Base-by-base conservation (phyloP, 371 early-diverging fungal genomes). In the Pancytospora philotis region DNA sequence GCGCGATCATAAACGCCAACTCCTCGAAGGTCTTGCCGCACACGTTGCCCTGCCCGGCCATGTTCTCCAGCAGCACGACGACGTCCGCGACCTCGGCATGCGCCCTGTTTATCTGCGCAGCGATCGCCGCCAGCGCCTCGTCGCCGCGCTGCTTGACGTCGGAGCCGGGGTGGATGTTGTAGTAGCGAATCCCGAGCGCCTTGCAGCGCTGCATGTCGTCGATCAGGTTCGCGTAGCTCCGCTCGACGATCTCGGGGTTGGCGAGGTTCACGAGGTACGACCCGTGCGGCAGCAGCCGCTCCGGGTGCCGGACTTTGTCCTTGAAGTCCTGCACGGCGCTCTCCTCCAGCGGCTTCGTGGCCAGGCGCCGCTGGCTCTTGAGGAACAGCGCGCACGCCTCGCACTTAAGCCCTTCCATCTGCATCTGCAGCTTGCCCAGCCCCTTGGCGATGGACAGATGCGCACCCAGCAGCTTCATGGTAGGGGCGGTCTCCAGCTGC, bases 151-250 rank as follows among this genome's bases (percentile, higher is more conserved):
- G 73, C 1, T 81, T 80, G 6, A 80, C 75, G 53, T 83, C 77
- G 31, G 83, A 83, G 10, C 85, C 85, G n/a, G 85, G 85, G 69
- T 86, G 87, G 63, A 86, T 80, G 61, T 86, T 86, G 68, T 85
- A 85, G 19, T 79, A 58, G 50, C 66, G 68, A 32, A 86, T 82
- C 0, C 84, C 84, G 16, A 86, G 76, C 19, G 59, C 41, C 13
- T 83, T 79, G 63, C 85, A 86, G 64, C 86, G 63, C 39, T 74
- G 73, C 36, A 86, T 66, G 62, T 86, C 87, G 65, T 86, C 86
- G 19, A 84, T 36, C 58, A 86, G 80, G 41, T 69, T 77, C 10
- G 75, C 57, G 58, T 79, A 81, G 3, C 76, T 70, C 69, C 79
- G 81, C 37, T 76, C 75, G 16, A 77, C 82, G 25, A 63, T 55